Evolutionary conservation across 768 basidiomycete genomes (phyloP).

Genomic region (Boletus sensibilis): DNA sequence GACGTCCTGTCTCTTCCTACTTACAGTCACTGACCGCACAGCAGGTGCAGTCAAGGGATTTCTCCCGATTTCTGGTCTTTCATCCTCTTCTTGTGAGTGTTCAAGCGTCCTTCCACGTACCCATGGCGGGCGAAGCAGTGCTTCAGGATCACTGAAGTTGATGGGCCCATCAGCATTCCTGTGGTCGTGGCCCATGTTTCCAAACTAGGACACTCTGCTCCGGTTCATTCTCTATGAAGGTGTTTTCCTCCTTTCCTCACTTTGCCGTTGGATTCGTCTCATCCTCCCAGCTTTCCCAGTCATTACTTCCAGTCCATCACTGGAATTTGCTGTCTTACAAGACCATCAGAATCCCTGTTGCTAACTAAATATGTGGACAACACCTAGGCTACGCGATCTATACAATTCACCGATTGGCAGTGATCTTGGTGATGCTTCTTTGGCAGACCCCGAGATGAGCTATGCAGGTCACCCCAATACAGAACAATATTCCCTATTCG

Average conservation of each 20-base stretch:
- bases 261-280: neutral
- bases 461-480: neutral
- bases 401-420: slow-evolving; percentile 4
- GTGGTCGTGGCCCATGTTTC: neutral
- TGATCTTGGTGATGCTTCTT: slow-evolving; percentile 8
- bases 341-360: neutral
- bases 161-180: neutral
- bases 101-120: neutral
- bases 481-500: neutral
- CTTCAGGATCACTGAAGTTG: neutral
- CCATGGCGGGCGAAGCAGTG: neutral
- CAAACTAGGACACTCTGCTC: neutral
- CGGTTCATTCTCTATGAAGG: neutral
- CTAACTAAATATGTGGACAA: neutral
- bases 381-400: neutral
- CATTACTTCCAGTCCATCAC: neutral
- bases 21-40: no score
- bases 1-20: no score
- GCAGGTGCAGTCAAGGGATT: neutral
- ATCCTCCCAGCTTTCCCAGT: neutral
- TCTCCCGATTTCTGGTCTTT: neutral
- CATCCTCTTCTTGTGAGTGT: no score
- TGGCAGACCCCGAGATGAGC: neutral
- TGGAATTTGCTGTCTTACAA: neutral
- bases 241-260: neutral